Base-by-base conservation (phyloP, 805 yeast species). In the Teunomyces barrocoloradensis region DNA sequence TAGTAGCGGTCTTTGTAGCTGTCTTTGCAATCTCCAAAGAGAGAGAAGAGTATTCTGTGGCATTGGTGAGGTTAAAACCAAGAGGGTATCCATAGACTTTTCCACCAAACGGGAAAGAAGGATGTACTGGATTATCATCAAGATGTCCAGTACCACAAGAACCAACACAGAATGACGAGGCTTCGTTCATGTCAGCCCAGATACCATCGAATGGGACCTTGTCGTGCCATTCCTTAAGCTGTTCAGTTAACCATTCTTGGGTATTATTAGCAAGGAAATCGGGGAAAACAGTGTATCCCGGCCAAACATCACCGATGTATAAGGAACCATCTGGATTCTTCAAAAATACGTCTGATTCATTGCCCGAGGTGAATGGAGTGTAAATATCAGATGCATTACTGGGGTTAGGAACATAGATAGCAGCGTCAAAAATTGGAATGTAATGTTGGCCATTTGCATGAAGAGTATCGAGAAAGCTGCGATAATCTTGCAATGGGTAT, bases 241-340 rank as follows among this genome's bases (percentile, higher is more conserved):
- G 49, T 18, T 59, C 42, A 4, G 53, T 52, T 64, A 67, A 65
- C 41, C 46, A 58, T n/a, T 47, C 46, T 38, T 55, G 56, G 15
- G 62, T 52, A 13, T 47, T 45, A 17, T 57, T 44, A 7, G 60
- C 62, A 11, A 60, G 47, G 43, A 58, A 63, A 43, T 63, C 67
- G 11, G 67, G 67, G 55, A 54, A 63, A 4, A 51, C 67, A 33
- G 66, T 63, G 49, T 51, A 60, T 1, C 67, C 66, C 10, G 65
- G 67, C 66, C 67, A 63, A 11, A 63, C 67, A 9, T 61, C 63
- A 29, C 67, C 67, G 39, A 63, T 56, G 42, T 63, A 63, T 32
- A 51, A 27, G 10, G 64, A 57, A 6, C 65, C 65, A 48, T 62
- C 62, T 4, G 62, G 61, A 42, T 58, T 58, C 50, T 51, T 60